Conservation (phyloP, 2,329 filamentous ascomycete genomes). For the Herpotrichia juniperi region DNA sequence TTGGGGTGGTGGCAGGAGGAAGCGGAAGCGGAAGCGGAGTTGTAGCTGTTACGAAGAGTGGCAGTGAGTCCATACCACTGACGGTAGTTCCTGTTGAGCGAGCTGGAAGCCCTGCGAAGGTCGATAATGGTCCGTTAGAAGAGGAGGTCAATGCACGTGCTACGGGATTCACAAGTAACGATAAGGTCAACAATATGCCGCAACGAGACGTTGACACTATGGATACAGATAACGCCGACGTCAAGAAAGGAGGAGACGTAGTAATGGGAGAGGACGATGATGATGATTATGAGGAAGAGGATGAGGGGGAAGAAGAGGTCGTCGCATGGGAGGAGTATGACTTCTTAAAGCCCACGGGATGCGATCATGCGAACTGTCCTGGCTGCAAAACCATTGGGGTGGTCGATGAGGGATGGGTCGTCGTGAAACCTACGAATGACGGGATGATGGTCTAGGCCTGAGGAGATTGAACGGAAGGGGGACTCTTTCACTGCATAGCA, state of each 20-base stretch:
- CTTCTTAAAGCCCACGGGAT: slow-evolving; percentile 58
- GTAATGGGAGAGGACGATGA: slow-evolving; percentile 32
- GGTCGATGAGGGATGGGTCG: not conserved
- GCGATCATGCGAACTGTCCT: slow-evolving; percentile 37
- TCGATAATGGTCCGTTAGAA: not conserved
- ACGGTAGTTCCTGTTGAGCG: not conserved
- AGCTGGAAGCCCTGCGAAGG: not conserved
- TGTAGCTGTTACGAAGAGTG: not conserved
- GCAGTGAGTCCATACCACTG: not conserved
- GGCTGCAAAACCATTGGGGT: slow-evolving; percentile 22
- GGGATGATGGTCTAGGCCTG: not conserved
- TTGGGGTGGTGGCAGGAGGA: not conserved
- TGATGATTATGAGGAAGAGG: not conserved
- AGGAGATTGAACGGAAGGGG: too few relatives aligned
- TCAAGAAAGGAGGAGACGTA: slow-evolving; percentile 28
- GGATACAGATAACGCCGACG: slow-evolving; percentile 7
- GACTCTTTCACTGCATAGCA: too few relatives aligned
- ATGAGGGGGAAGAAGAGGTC: slow-evolving; percentile 24
- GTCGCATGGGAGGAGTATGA: slow-evolving; percentile 57
- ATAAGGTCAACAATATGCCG: not conserved
- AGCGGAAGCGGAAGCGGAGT: not conserved
- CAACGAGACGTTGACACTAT: not conserved
- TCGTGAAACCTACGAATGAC: not conserved
- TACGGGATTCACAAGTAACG: not conserved
- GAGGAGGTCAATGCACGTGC: not conserved